phyloP scores from a whole-genome alignment of 2,329 filamentous ascomycete species.

The Magnaporthales sp. region DNA sequence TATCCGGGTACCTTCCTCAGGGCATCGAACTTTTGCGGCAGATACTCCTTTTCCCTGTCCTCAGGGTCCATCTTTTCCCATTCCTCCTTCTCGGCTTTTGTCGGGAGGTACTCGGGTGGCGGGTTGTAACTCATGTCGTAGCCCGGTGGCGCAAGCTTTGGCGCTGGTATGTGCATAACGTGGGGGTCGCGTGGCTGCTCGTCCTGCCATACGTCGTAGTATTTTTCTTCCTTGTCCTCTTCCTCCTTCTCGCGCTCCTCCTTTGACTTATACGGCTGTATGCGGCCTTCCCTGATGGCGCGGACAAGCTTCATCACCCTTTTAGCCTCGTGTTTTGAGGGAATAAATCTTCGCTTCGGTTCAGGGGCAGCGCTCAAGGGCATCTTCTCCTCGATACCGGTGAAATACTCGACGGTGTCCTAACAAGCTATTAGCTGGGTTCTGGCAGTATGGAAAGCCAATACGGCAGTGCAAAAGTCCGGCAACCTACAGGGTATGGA shows the following conservation, averaged over 20 bases:
- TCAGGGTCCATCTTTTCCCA: slow-evolving; percentile 87
- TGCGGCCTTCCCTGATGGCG: slow-evolving; percentile 88
- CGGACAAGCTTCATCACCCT: slow-evolving; percentile 95
- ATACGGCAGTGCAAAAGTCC: neutral
- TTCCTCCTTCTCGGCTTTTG: slow-evolving; percentile 69
- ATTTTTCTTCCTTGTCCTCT: slow-evolving; percentile 60
- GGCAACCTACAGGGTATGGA: slow-evolving; percentile 65
- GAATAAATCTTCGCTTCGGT: slow-evolving; percentile 89
- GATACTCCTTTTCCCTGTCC: slow-evolving; percentile 80
- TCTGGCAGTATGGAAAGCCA: slow-evolving; percentile 8
- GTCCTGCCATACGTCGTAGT: slow-evolving; percentile 92
- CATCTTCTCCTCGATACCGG: slow-evolving; percentile 84
- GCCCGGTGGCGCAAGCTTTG: slow-evolving; percentile 84
- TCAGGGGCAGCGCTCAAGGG: slow-evolving; percentile 90
- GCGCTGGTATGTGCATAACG: slow-evolving; percentile 89
- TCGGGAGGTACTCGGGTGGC: slow-evolving; percentile 86
- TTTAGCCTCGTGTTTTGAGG: slow-evolving; percentile 95
- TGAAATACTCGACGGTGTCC: slow-evolving; percentile 91
- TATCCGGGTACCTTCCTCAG: slow-evolving; percentile 90
- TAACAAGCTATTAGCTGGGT: slow-evolving; percentile 19
- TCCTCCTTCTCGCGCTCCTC: slow-evolving; percentile 60
- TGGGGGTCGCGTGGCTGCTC: slow-evolving; percentile 77
- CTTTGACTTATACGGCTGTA: slow-evolving; percentile 78
- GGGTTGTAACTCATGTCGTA: slow-evolving; percentile 97
- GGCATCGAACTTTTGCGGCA: slow-evolving; percentile 74